Base-by-base conservation (phyloP, 805 yeast genomes). In the Candida coquimbonensis region DNA sequence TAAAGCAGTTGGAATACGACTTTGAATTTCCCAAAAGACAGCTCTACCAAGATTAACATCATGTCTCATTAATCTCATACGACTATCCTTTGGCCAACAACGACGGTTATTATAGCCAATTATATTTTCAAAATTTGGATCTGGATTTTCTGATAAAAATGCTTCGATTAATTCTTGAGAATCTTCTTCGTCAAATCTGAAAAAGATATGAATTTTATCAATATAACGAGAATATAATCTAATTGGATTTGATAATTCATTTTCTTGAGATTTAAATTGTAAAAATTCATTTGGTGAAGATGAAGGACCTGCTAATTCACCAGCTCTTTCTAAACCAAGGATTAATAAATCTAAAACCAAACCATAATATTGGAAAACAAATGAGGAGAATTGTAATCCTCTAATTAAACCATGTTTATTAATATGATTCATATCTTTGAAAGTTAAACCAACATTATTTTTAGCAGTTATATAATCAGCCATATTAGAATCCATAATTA, bases 391-490 rank as follows among this genome's bases (percentile, higher is more conserved):
- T 57, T 87, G 96, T 16, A 93, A 67, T 8, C 99, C 99, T 40
- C 95, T 75, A 16, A 93, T 66, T 47, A 93, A 64, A 19, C 99
- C 99, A 59, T 80, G 80, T 55, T 85, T 88, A 64, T 93, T 91
- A 17, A 87, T 81, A 62, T 89, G 96, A 50, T 81, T 84, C 99
- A 93, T 93, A 60, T 93, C 99, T 62, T 93, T 93, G 65, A 82
- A 95, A 2, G 88, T 74, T 19, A 93, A 57, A 21, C 79, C 75
- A 19, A 90, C 80, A 57, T 93, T 93, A 66, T 88, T 88, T 62
- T 90, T 90, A 0, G 97, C 83, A 2, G 96, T 83, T 55, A 93
- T 83, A 61, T 93, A 93, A 64, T 93, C 98, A 4, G 98, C 99
- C 56, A 93, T 78, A 53, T 84, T 86, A 1, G 95, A 83, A 58